Base-by-base conservation (phyloP, 208 protist species). In the Trypanosoma theileri region DNA sequence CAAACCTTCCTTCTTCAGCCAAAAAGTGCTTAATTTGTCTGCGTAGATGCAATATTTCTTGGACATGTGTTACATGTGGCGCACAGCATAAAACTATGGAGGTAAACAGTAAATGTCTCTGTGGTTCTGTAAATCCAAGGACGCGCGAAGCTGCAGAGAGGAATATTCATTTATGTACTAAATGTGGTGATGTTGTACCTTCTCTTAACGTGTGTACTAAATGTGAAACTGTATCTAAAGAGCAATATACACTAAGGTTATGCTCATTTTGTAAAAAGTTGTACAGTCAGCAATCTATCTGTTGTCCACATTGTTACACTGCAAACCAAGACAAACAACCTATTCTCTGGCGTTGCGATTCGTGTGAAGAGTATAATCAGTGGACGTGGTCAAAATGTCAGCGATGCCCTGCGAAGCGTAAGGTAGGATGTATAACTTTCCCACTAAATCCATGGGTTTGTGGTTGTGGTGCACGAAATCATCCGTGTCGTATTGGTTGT, bases 341-440 rank as follows among this genome's bases (percentile, higher is more conserved):
- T 19, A 45, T 90, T 35, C 63, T 94, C 11, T 94, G 88, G 88
- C 84, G 82, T 61, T 94, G 88, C 59, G 80, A 62, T 40, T 41
- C 19, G 8, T 94, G 88, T 58, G 61, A 75, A 17, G 71, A 81
- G 55, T 80, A 82, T 63, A 90, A 82, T 71, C 81, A 83, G 50
- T 88, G 83, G 13, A 90, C 81, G 14, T 88, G 81, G 79, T 88
- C 81, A 11, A 66, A 79, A 17, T 94, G 88, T 64, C 83, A 79
- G 46, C 70, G 59, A 7, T 94, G 88, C 74, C 57, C 59, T 45
- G 68, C 26, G 35, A 70, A 50, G 26, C 71, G 85, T 3, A 69
- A 54, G 52, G 70, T 67, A 1, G 67, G 75, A 0, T 84, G 76
- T 41, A 51, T 90, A n/a, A 54, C 64, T 11, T 55, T 77, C 19